A percentile compares a stretch with the other conserved stretches of the same genome.
Conservation (phyloP, 306 rosid species). For the Vachellia collinsii region DNA sequence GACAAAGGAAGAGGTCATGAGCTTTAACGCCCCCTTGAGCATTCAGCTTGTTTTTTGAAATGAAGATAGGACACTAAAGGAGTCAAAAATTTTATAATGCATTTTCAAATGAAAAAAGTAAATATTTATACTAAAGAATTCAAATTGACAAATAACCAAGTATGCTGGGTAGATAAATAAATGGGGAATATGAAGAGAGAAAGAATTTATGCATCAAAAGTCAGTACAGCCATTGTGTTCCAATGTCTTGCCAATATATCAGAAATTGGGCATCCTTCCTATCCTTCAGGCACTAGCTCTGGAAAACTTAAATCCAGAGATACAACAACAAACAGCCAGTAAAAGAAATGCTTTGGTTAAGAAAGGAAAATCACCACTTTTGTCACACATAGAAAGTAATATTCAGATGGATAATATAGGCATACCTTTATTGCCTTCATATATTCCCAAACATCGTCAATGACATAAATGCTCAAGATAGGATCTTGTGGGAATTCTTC, state of each 20-base stretch:
- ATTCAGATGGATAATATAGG: slow-evolving; percentile 20
- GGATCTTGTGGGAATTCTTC: slow-evolving; percentile 94
- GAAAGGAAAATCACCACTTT: slow-evolving; percentile 20
- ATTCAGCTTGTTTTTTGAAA: background rate
- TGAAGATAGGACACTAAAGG: background rate
- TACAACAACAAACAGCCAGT: slow-evolving; percentile 18
- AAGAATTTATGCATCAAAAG: slow-evolving; percentile 7
- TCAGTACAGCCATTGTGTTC: background rate
- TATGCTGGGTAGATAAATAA: background rate
- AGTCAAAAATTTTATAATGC: slow-evolving; percentile 14
- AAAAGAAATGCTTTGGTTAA: slow-evolving; percentile 16
- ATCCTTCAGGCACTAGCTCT: slow-evolving; percentile 16
- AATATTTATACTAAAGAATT: background rate
- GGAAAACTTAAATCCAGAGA: slow-evolving; percentile 27
- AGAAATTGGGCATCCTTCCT: slow-evolving; percentile 6
- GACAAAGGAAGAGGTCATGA: slow-evolving; percentile 24
- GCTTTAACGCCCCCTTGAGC: background rate
- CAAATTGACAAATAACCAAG: slow-evolving; percentile 29
- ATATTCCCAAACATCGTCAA: slow-evolving; percentile 98
- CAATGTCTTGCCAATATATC: slow-evolving; percentile 16
- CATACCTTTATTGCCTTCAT: slow-evolving; percentile 93
- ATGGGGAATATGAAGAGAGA: background rate
- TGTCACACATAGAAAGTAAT: slow-evolving; percentile 6
- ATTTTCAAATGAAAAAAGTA: background rate
- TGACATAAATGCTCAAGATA: slow-evolving; percentile 83